Evolutionary conservation across 768 basidiomycete genomes (phyloP).

Genomic region (Lyophyllum atratum): DNA sequence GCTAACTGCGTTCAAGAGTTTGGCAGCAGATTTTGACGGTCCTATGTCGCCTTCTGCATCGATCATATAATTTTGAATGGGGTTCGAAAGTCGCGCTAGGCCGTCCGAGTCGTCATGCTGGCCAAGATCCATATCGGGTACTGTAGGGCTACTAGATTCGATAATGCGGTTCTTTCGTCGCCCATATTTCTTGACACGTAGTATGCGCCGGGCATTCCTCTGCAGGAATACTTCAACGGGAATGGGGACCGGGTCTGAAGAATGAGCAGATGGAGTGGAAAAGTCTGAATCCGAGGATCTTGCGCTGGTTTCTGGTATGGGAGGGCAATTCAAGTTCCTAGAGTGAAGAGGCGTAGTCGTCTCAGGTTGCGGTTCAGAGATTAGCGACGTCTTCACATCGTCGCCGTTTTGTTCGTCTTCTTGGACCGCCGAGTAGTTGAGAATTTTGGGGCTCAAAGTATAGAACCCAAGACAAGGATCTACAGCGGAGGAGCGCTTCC

Average conservation of each 20-base stretch:
- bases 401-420: not conserved
- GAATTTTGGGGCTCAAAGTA: constrained; percentile 7
- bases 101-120: constrained; percentile 6
- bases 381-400: not conserved
- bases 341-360: not conserved
- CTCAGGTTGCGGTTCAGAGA: not conserved
- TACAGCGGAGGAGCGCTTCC: constrained; percentile 10
- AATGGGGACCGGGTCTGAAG: constrained; percentile 16
- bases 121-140: not conserved
- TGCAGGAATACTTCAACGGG: constrained; percentile 34
- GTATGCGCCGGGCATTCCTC: constrained; percentile 12
- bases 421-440: not conserved
- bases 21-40: not conserved
- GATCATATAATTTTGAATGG: not conserved
- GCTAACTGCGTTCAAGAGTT: constrained; percentile 2
- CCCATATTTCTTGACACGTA: constrained; percentile 21
- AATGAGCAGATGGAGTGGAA: constrained; percentile 1
- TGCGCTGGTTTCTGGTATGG: not conserved
- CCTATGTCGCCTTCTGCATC: not conserved
- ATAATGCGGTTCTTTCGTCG: constrained; percentile 15
- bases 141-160: constrained; percentile 9
- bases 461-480: constrained; percentile 45
- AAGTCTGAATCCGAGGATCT: not conserved
- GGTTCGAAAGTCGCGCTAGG: not conserved
- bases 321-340: not conserved